Conservation (phyloP, 148 eudicot species). For the Silene uniflora region DNA sequence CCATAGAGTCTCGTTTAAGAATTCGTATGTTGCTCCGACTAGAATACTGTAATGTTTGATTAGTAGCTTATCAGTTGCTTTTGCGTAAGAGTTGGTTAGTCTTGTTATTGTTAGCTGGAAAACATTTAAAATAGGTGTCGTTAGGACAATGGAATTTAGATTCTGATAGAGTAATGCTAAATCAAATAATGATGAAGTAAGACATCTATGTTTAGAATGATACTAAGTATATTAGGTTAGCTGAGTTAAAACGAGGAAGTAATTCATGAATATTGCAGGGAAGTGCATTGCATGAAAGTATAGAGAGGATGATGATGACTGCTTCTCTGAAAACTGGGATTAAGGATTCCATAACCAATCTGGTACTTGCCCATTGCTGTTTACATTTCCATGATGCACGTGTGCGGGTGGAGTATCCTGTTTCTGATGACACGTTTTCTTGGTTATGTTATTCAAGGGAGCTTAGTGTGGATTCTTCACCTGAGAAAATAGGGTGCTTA, state of each 20-base stretch:
- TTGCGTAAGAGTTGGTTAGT: conserved; percentile 3
- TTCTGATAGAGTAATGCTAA: not conserved
- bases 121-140: not conserved
- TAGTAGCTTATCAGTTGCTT: not conserved
- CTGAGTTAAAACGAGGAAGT: not conserved
- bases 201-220: no score
- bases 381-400: conserved; percentile 50
- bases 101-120: not conserved
- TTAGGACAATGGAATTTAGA: not conserved
- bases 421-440: conserved; percentile 36
- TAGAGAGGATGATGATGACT: conserved; percentile 46
- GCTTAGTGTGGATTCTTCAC: conserved; percentile 39
- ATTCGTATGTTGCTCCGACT: not conserved
- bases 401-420: conserved; percentile 48
- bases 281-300: conserved; percentile 50
- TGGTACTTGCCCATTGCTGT: conserved; percentile 43
- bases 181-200: not conserved
- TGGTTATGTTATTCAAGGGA: conserved; percentile 38
- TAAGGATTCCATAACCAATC: conserved; percentile 40
- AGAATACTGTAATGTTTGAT: not conserved
- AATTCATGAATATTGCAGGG: conserved; percentile 54
- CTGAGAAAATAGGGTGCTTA: conserved; percentile 33
- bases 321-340: conserved; percentile 29
- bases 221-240: not conserved
- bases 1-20: not conserved